Conservation (phyloP, 495 filamentous ascomycete species). For the Annulohypoxylon moriforme region DNA sequence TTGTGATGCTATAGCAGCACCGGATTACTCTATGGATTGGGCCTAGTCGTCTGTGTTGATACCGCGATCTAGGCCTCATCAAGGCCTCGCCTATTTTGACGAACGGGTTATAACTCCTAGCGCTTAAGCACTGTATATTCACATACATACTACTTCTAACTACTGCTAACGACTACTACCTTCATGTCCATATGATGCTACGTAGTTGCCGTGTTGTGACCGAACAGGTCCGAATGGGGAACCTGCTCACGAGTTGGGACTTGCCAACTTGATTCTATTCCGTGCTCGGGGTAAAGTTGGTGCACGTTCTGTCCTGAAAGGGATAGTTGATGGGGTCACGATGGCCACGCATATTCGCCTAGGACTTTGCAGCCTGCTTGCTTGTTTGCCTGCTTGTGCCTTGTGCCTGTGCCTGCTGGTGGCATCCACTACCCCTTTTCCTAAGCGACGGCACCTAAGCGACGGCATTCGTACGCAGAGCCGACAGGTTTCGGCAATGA, state of each 20-base stretch:
- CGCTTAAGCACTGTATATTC: constrained; percentile 9
- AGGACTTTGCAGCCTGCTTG: background rate
- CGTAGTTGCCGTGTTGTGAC: constrained; percentile 1
- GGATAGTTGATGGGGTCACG: constrained; percentile 5
- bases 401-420: background rate
- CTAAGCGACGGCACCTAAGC: constrained; percentile 2
- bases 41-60: background rate
- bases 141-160: background rate
- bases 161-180: constrained; percentile 7
- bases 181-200: constrained; percentile 1
- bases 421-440: constrained; percentile 4
- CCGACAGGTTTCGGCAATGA: constrained; percentile 10
- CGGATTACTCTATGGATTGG: constrained; percentile 3
- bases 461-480: background rate
- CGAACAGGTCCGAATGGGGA: background rate
- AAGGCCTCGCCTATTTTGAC: background rate
- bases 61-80: constrained; percentile 2
- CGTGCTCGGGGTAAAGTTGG: background rate
- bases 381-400: background rate
- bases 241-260: constrained; percentile 1
- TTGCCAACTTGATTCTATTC: background rate
- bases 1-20: constrained; percentile 10
- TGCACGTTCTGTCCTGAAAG: background rate
- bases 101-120: constrained; percentile 8
- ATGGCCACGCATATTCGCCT: background rate